Evolutionary conservation across 345 rosid genomes (phyloP), one percentile per base, ranked within the genome.

Genomic region (Salix exigua): DNA sequence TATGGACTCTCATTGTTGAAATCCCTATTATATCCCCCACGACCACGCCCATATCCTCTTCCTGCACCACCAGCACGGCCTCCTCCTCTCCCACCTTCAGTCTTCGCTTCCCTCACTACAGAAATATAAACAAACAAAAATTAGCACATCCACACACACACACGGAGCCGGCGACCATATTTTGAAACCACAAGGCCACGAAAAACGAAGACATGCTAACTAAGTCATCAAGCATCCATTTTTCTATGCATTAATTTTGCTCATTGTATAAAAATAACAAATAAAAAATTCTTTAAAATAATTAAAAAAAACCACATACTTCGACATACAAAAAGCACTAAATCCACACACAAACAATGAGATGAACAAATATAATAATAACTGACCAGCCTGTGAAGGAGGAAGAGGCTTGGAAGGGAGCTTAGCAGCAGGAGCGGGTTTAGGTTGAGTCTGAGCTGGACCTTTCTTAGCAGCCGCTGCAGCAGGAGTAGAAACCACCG

Each of bases 371-470:
- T 3, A 38, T 42, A 8, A n/a, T 31, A 40, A 55, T 1, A 18
- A 28, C 73, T 71, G 16, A 80, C 83, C 79, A 30, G 79, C 83
- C 50, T 80, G 76, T 17, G 83, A 67, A 5, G 83, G 83, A 80
- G 83, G 83, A 6, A 58, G 31, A 17, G 83, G 83, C 73, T 75
- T 80, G 68, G 76, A 50, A 33, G 83, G 83, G n/a, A 80, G 83
- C 76, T 75, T 80, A 11, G 76, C 72, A 60, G 77, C 25, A 46
- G 74, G 75, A 19, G 72, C 46, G 1, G 65, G 68, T 68, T 75
- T 76, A 16, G 68, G 46, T 58, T 8, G 78, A 25, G 82, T 23
- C 74, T 66, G 78, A 48, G 78, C 46, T 12, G 73, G 73, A 66
- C 73, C 65, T 33, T 75, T 70, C 73, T 80, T 80, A 12, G 82